Evolutionary conservation across 768 basidiomycete genomes (phyloP).

Genomic region (Boletus rex-veris): DNA sequence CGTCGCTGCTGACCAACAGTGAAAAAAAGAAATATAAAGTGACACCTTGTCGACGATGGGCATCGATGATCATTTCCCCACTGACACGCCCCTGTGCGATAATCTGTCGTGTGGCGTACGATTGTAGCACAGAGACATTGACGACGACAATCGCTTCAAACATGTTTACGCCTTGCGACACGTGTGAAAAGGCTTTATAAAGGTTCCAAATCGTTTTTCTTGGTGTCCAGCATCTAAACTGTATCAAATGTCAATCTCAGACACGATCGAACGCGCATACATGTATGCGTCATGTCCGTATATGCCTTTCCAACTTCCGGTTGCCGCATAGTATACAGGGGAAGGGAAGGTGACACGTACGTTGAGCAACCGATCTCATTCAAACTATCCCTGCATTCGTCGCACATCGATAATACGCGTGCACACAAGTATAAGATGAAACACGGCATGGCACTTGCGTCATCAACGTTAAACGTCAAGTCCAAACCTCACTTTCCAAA

Average conservation of each 20-base stretch:
- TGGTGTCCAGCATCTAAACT: not conserved
- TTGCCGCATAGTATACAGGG: too few relatives aligned
- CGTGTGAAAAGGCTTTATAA: not conserved
- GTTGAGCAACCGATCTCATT: not conserved
- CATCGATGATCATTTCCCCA: not conserved
- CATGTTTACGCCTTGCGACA: not conserved
- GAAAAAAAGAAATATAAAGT: too few relatives aligned
- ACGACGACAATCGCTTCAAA: not conserved
- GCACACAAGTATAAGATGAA: not conserved
- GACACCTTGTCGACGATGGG: not conserved
- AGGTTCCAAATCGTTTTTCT: not conserved
- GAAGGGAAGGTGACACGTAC: too few relatives aligned
- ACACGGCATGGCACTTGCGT: not conserved
- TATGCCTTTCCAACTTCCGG: not conserved
- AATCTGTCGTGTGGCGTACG: conserved; percentile 10
- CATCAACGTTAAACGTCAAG: not conserved
- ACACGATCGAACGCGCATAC: not conserved
- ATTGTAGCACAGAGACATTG: conserved; percentile 6
- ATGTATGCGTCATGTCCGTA: not conserved
- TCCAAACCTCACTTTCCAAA: not conserved
- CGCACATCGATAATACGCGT: too few relatives aligned
- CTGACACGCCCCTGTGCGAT: not conserved
- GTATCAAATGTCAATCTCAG: not conserved
- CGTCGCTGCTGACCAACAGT: too few relatives aligned
- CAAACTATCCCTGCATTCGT: not conserved